Conservation (phyloP, 1,284 basidiomycete species). For the Xerocomus cyaneibrunnescens region DNA sequence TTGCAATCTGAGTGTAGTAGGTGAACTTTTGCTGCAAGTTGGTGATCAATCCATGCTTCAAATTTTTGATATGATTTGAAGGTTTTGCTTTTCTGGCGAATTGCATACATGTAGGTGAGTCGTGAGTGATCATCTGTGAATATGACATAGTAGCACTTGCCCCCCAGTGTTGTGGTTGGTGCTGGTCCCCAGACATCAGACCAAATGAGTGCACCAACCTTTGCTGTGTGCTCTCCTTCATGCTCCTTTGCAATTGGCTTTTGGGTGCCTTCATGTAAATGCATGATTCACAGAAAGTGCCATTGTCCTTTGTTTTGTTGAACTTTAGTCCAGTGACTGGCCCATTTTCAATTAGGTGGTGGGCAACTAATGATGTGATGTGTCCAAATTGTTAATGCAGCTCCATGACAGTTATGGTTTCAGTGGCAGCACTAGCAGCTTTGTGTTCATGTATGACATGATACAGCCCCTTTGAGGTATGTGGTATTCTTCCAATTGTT, state of each 20-base stretch:
- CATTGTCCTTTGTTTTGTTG: background rate
- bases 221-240: background rate
- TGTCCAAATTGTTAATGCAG: background rate
- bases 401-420: background rate
- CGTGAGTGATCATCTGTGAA: too few species aligned
- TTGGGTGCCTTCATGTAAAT: background rate
- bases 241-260: background rate
- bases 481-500: too few species aligned
- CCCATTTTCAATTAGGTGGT: background rate
- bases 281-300: background rate
- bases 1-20: background rate
- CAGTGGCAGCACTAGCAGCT: background rate
- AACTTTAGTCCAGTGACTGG: too few species aligned
- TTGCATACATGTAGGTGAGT: too few species aligned
- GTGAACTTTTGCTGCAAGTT: background rate
- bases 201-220: background rate
- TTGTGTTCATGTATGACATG: background rate
- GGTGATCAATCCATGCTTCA: background rate
- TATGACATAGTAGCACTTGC: too few species aligned
- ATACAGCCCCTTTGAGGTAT: background rate
- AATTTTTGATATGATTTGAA: background rate
- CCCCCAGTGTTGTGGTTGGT: background rate
- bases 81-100: background rate
- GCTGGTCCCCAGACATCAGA: background rate
- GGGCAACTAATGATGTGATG: background rate